Base-by-base conservation (phyloP, 306 rosid genomes). In the Glycine tomentella region DNA sequence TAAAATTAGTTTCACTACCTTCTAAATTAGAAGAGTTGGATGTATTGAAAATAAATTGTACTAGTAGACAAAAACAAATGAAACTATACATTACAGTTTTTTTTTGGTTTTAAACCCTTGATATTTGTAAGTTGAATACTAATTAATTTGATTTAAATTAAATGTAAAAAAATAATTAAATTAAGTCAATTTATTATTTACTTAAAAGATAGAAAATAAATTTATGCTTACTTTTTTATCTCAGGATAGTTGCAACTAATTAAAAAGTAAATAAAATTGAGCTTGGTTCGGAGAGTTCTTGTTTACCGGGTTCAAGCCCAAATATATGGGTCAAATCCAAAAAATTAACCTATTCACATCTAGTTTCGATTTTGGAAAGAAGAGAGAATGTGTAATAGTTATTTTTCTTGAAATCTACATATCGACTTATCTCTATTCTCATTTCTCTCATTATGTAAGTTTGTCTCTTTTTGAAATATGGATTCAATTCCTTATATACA, bases 381-480 rank as follows among this genome's bases (percentile, higher is more conserved):
- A 20, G 1, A 20, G 0, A 20, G 20, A 20, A 20, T 20, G 20
- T 20, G 20, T 20, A 20, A 20, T 20, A 20, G 44, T 74, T 74
- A 52, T 45, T 40, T 15, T 67, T 5, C 62, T 52, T 63, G 71
- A 70, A 80, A 84, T 84, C 81, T 72, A 76, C 79, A 77, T 77
- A 77, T 56, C 70, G 17, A 8, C 53, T 5, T 38, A 34, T 34
- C 75, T 59, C 72, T 73, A 5, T 33, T 69, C 31, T 56, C 59
- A 13, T 52, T 67, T 40, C 31, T 20, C 64, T 38, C 38, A 77
- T 7, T 15, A n/a, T n/a, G 83, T 85, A 73, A 71, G 81, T 78
- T 52, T 38, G 4, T 48, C 31, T 58, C 63, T 56, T 38, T 50
- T 38, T 61, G 45, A 38, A 42, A 64, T 66, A 45, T 63, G 46